Evolutionary conservation across 257 asterid species (phyloP).

Genomic region (Anisodus tanguticus): DNA sequence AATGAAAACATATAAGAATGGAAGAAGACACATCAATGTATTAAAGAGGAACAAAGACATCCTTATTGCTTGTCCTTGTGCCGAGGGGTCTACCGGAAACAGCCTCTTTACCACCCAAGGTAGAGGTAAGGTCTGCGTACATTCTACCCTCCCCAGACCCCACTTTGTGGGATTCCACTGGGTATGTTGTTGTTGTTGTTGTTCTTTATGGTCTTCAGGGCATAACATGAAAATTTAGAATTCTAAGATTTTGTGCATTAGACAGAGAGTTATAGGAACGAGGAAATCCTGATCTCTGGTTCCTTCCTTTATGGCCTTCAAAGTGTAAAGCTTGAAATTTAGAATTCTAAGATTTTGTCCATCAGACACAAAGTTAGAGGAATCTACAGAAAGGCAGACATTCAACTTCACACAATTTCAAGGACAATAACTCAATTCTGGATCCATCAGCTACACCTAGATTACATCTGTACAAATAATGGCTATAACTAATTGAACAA

Average conservation of each 20-base stretch:
- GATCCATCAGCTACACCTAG: background rate
- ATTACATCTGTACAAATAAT: background rate
- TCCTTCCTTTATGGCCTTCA: background rate
- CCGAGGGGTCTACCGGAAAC: too few species aligned
- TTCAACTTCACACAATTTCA: background rate
- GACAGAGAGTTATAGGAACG: background rate
- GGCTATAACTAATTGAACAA: background rate
- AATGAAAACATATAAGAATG: constrained; percentile 9
- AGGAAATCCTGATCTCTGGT: background rate
- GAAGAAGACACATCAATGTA: background rate
- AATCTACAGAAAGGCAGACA: background rate
- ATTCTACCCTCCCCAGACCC: too few species aligned
- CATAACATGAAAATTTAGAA: background rate
- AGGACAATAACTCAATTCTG: background rate
- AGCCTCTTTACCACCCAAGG: too few species aligned
- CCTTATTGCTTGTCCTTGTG: background rate
- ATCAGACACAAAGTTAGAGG: background rate
- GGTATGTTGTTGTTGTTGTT: too few species aligned
- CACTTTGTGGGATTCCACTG: too few species aligned
- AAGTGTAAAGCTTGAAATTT: background rate
- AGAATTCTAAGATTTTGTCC: background rate
- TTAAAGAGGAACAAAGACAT: background rate
- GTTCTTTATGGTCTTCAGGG: background rate
- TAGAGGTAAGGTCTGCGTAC: too few species aligned
- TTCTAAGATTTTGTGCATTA: background rate